Evolutionary conservation across 163 green algal species (phyloP).

Genomic region (Scenedesmus sp.): DNA sequence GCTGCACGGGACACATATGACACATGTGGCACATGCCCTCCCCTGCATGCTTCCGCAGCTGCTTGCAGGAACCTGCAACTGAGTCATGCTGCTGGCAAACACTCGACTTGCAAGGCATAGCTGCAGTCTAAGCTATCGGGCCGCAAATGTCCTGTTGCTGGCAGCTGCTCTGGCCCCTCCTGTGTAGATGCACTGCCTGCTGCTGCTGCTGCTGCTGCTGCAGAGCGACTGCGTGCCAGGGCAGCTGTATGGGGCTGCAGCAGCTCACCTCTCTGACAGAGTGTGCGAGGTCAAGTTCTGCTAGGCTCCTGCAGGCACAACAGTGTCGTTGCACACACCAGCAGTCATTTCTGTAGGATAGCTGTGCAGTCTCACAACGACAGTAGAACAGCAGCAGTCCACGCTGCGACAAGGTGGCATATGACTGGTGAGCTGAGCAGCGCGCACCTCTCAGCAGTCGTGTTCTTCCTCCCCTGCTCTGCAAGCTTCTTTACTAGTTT

Average conservation of each 20-base stretch:
- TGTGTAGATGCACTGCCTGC: not conserved
- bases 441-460: slow-evolving; percentile 53
- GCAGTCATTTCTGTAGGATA: too few species aligned
- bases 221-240: not conserved
- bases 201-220: not conserved
- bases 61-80: not conserved
- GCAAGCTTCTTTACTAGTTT: slow-evolving; percentile 71
- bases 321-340: too few species aligned
- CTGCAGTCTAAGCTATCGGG: not conserved
- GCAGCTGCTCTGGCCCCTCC: not conserved
- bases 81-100: not conserved
- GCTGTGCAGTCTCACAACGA: not conserved
- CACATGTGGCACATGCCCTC: not conserved
- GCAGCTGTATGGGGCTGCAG: slow-evolving; percentile 1
- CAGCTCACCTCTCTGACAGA: slow-evolving; percentile 75
- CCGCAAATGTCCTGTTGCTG: not conserved
- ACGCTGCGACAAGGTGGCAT: not conserved
- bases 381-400: not conserved
- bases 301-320: slow-evolving; percentile 66
- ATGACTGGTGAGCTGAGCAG: not conserved
- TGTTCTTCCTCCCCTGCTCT: slow-evolving; percentile 55
- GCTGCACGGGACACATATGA: too few species aligned
- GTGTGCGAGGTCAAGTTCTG: slow-evolving; percentile 76
- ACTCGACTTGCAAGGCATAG: not conserved
- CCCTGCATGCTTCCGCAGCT: not conserved